Conservation (phyloP, 2,329 filamentous ascomycete genomes). For the Hypoxylon sp. region DNA sequence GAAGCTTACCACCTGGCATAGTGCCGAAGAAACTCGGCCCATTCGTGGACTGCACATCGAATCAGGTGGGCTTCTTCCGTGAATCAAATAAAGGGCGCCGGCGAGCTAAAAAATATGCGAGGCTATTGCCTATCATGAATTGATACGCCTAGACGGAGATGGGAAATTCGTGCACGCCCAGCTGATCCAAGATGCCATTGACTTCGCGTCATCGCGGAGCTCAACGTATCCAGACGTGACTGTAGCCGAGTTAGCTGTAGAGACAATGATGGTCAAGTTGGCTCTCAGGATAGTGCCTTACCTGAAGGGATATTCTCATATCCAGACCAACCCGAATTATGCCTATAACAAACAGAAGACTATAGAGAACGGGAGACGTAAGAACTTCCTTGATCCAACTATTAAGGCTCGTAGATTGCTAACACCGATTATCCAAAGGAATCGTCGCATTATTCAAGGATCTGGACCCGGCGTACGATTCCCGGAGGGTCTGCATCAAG, state of each 20-base stretch:
- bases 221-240: slow-evolving; percentile 53
- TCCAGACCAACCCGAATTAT: slow-evolving; percentile 71
- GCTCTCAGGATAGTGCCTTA: slow-evolving; percentile 63
- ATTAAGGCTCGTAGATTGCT: slow-evolving; percentile 12
- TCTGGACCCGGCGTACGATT: slow-evolving; percentile 59
- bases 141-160: slow-evolving; percentile 51
- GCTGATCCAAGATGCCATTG: slow-evolving; percentile 55
- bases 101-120: slow-evolving; percentile 42
- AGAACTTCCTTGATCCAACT: slow-evolving; percentile 35
- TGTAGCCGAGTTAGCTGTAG: slow-evolving; percentile 64
- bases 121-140: slow-evolving; percentile 64
- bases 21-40: slow-evolving; percentile 61
- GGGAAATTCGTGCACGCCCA: slow-evolving; percentile 55
- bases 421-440: slow-evolving; percentile 54
- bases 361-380: slow-evolving; percentile 64
- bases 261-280: slow-evolving; percentile 69
- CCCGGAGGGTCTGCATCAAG: slow-evolving; percentile 70
- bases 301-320: slow-evolving; percentile 65
- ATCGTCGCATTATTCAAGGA: slow-evolving; percentile 62
- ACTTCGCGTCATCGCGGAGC: slow-evolving; percentile 51
- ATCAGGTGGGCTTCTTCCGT: slow-evolving; percentile 57
- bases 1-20: slow-evolving; percentile 42
- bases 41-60: slow-evolving; percentile 67
- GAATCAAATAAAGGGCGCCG: neutral
- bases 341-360: slow-evolving; percentile 64